These are phyloP conservation scores for Phialocephala sp. DNA, from an alignment of 2,329 filamentous ascomycete species.

Conservation along the genomic window DNA sequence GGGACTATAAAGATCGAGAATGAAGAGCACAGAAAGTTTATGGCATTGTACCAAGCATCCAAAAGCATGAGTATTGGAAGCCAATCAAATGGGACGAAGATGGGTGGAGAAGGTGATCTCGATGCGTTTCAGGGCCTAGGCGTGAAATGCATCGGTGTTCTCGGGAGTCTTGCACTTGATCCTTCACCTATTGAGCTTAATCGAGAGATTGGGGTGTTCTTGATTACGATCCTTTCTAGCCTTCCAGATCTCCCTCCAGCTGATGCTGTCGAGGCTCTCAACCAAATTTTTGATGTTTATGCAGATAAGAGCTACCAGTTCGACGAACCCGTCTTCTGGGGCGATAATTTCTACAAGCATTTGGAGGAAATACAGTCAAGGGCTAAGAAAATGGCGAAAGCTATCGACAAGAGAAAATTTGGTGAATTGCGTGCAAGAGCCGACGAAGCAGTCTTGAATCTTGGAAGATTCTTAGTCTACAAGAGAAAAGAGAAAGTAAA, in stretches of 20 bases:
- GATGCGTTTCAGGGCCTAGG: conserved; percentile 66
- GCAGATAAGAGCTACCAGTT: conserved; percentile 63
- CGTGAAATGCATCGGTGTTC: conserved; percentile 70
- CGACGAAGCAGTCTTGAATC: conserved; percentile 66
- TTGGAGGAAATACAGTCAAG: conserved; percentile 61
- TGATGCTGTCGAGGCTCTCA: conserved; percentile 66
- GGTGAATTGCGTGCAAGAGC: conserved; percentile 62
- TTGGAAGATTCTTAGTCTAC: conserved; percentile 66
- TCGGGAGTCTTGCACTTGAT: conserved; percentile 65
- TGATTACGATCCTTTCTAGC: conserved; percentile 59
- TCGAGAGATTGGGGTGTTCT: conserved; percentile 67
- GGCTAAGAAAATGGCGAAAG: conserved; percentile 61
- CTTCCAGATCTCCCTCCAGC: conserved; percentile 60
- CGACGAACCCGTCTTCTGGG: conserved; percentile 69
- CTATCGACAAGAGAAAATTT: conserved; percentile 63
- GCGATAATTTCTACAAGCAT: conserved; percentile 62
- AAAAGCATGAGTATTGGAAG: conserved; percentile 44
- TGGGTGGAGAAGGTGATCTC: conserved; percentile 36
- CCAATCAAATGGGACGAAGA: conserved; percentile 27
- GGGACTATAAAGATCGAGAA: conserved; percentile 54
- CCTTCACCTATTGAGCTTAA: conserved; percentile 60
- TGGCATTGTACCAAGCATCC: conserved; percentile 67
- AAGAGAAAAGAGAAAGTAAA: conserved; percentile 51
- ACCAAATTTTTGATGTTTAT: conserved; percentile 72
- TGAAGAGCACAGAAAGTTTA: conserved; percentile 66